phyloP scores from a whole-genome alignment of 2,329 filamentous ascomycete species.

The Penicillium palitans region DNA sequence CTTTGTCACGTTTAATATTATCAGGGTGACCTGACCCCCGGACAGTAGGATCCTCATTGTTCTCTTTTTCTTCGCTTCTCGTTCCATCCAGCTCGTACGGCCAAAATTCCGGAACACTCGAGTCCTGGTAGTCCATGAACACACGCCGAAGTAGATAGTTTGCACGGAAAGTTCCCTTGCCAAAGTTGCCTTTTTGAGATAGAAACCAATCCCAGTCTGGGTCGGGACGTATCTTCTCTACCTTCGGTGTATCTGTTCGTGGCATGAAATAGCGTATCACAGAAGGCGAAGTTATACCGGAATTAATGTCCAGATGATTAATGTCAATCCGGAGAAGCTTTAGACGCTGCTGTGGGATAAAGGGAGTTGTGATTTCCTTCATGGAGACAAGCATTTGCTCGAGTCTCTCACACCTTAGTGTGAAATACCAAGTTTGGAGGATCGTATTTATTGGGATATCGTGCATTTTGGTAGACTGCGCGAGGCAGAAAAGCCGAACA shows the following conservation, averaged over 20 bases:
- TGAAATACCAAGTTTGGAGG: not conserved
- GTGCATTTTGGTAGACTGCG: not conserved
- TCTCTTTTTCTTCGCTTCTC: not conserved
- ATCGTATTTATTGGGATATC: not conserved
- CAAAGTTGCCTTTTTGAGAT: not conserved
- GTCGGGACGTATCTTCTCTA: not conserved
- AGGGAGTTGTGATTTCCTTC: not conserved
- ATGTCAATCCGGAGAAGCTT: not conserved
- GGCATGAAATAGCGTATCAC: not conserved
- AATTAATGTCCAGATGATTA: not conserved
- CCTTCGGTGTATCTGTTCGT: not conserved
- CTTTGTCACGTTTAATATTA: not conserved
- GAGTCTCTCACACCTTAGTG: not conserved
- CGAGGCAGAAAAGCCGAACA: not conserved
- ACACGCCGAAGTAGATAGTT: not conserved
- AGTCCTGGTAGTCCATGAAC: constrained; percentile 2
- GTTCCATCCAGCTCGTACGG: not conserved
- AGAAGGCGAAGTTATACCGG: not conserved
- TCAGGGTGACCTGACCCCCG: not conserved
- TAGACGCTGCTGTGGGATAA: not conserved
- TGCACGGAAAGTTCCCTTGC: not conserved
- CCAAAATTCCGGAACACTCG: not conserved
- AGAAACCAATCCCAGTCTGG: constrained; percentile 1
- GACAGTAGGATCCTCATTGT: not conserved
- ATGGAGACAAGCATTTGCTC: not conserved